Conservation (phyloP, 306 rosid genomes). For the Acacia confusa region DNA sequence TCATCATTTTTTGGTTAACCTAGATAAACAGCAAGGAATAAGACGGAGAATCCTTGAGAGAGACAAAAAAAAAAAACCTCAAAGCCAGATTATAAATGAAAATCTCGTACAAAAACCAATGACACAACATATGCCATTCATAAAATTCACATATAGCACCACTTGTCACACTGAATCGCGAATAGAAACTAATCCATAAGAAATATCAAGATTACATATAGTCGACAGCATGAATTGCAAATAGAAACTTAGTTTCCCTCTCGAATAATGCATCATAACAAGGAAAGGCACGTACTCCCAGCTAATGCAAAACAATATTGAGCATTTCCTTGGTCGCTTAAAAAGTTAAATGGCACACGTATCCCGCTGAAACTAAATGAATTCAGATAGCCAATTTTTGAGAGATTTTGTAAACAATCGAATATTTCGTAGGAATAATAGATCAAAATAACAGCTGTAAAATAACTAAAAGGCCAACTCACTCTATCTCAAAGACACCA, state of each 20-base stretch:
- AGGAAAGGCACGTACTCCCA: neutral
- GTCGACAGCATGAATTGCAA: neutral
- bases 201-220: neutral
- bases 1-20: constrained; percentile 99
- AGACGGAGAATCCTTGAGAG: neutral
- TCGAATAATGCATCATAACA: neutral
- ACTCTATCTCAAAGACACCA: neutral
- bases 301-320: neutral
- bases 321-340: neutral
- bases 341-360: neutral
- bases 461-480: neutral
- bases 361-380: neutral
- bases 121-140: neutral
- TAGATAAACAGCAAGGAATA: constrained; percentile 24
- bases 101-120: neutral
- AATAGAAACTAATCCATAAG: neutral
- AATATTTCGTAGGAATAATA: neutral
- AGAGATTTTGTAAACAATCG: neutral
- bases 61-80: neutral
- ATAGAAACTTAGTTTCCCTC: neutral
- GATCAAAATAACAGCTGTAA: neutral
- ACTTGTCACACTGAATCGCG: neutral
- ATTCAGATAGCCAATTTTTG: neutral
- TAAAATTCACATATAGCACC: neutral
- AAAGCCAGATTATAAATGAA: neutral